Evolutionary conservation across 2,329 filamentous ascomycete genomes (phyloP), one percentile per base, ranked within the genome.

Genomic region (Cladosporium sp.): DNA sequence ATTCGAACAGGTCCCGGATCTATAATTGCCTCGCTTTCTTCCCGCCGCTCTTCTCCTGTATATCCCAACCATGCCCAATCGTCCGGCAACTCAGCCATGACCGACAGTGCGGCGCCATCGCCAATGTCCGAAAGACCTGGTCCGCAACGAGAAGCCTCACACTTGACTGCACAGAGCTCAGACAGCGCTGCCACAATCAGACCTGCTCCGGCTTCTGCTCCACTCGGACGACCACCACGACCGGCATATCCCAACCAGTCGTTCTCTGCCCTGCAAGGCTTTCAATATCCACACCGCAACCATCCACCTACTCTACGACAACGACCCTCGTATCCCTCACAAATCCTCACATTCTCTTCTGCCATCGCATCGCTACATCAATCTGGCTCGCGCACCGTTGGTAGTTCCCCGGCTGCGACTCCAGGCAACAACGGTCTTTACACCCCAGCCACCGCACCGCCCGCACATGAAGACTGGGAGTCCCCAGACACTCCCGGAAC

Each of bases 181-280:
- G 73, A 76, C 58, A 75, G 73, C 65, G 70, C 70, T 14, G 68
- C 70, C 21, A 76, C 75, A 8, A 64, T 76, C 36, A 72, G 67
- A 48, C 76, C 77, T 28, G 70, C 68, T 60, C 71, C 67, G 65
- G 70, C 66, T n/a, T 25, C 65, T 23, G 39, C 64, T 48, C 18
- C n/a, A 11, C 25, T 21, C 18, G 51, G 23, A 32, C 74, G 23
- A 32, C 74, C 77, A 63, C 67, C 65, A 70, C 75, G 77, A 30
- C 79, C 78, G 23, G 71, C 76, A 65, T 83, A 79, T 68, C 82
- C 82, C 54, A 82, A 83, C 69, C 82, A 84, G 73, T 79, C 81
- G 21, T 82, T 82, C 71, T 78, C 81, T 56, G 81, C 81, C 2
- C 75, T 83, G 34, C 81, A 83, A 58, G 75, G 74, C 59, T 82